A percentile compares a stretch with the other conserved stretches of the same genome.
Evolutionary conservation across 306 rosid genomes (phyloP).

Genomic region (Cicer chorassanicum): DNA sequence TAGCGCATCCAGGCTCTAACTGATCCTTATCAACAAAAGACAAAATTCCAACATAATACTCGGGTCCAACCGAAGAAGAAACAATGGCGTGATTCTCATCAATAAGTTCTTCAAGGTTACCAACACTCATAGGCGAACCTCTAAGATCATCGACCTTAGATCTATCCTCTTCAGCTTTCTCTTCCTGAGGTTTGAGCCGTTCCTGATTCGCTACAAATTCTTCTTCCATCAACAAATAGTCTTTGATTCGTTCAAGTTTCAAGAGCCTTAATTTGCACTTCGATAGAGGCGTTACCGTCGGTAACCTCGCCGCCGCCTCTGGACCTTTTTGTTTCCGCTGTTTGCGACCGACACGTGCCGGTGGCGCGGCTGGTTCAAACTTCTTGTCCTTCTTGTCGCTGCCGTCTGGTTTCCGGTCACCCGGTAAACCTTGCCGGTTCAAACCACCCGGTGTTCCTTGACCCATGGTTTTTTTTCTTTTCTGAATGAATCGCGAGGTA

Average conservation of each 20-base stretch:
- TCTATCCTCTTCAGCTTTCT: conserved; percentile 97
- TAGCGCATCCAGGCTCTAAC: conserved; percentile 95
- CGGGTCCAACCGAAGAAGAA: conserved; percentile 96
- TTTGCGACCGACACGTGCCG: conserved; percentile 91
- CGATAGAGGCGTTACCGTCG: conserved; percentile 87
- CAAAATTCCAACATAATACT: conserved; percentile 88
- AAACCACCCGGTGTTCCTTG: conserved; percentile 95
- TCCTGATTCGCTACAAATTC: conserved; percentile 96
- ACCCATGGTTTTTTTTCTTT: conserved; percentile 58
- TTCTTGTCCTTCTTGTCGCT: conserved; percentile 89
- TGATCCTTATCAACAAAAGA: conserved; percentile 98
- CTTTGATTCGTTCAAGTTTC: conserved; percentile 94
- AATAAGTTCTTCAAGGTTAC: conserved; percentile 87
- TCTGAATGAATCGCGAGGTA: neutral
- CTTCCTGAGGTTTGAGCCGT: conserved; percentile 94
- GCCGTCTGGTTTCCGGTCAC: conserved; percentile 80
- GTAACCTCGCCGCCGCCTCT: conserved; percentile 90
- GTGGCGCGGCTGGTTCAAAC: conserved; percentile 94
- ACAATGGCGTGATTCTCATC: conserved; percentile 98
- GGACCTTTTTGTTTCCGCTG: conserved; percentile 98
- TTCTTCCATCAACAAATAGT: conserved; percentile 91
- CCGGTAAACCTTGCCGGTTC: conserved; percentile 79
- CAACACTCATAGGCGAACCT: conserved; percentile 98
- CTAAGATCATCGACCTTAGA: conserved; percentile 97
- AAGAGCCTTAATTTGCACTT: conserved; percentile 87